Evolutionary conservation across 441 rosid species (phyloP), one percentile per base, ranked within the genome.

Genomic region (Bocquillonia castaneifolia): DNA sequence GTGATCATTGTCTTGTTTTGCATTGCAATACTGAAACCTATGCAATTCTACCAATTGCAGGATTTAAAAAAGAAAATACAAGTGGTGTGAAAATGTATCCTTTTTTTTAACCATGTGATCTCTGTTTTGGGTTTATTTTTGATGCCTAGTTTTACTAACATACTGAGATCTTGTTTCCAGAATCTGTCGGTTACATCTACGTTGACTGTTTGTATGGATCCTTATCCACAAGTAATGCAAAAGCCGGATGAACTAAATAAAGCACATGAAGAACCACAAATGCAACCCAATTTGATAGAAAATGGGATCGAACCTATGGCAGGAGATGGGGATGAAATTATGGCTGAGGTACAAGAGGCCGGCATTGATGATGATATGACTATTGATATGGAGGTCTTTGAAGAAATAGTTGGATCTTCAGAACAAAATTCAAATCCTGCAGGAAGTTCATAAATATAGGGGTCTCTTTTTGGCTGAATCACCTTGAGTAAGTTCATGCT

Each of bases 141-240:
- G 44, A 39, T 48, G 48, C 59, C 20, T 34, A 48, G 53, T 31
- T 52, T 37, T 22, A 29, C 57, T 63, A 55, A 70, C 9, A 36
- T 51, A 13, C 12, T 37, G 3, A 9, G 25, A 39, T 61, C 53
- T 9, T 63, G 23, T 37, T 61, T 74, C 68, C 83, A 93, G 99
- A 93, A 91, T 77, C 81, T 93, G 70, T 74, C 84, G 81, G 99
- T 93, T 63, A 85, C 96, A 42, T 88, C 99, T 59, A 84, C 79
- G 60, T 61, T 93, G 76, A 75, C 79, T 18, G 66, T 77, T 74
- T 81, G 87, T 61, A 48, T 75, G 17, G 84, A 88, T 23, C 80
- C 91, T 13, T 81, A 72, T 72, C 78, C 80, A 22, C 84, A 80
- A 83, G 67, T 47, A 51, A 63, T 20, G 20, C 80, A 69, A 61